Conservation (phyloP, 176 grass and related monocot species). For the Neostapfia colusana region DNA sequence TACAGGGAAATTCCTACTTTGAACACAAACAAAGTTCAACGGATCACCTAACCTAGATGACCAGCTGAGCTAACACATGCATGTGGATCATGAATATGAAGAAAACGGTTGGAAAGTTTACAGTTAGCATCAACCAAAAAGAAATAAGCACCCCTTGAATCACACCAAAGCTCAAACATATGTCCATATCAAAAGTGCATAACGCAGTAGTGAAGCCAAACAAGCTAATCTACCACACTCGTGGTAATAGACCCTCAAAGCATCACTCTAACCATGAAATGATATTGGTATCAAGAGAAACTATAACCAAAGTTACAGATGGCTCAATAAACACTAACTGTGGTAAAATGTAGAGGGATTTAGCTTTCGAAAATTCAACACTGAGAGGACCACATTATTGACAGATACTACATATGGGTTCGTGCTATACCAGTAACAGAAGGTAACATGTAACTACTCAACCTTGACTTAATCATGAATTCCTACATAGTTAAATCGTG, state of each 20-base stretch:
- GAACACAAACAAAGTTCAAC: background rate
- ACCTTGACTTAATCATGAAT: background rate
- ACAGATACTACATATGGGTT: conserved; percentile 18
- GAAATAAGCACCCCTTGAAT: conserved; percentile 1
- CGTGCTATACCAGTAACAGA: conserved; percentile 1
- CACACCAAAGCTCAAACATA: conserved; percentile 14
- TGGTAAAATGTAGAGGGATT: too few species aligned
- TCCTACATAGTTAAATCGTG: background rate
- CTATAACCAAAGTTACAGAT: conserved; percentile 19
- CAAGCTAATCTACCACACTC: background rate
- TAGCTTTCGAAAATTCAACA: background rate
- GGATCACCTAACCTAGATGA: conserved; percentile 23
- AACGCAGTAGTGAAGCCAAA: conserved; percentile 12
- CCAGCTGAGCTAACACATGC: background rate
- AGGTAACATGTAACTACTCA: conserved; percentile 9
- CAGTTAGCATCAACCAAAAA: background rate
- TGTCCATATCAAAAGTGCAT: conserved; percentile 5
- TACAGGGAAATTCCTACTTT: background rate
- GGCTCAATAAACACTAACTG: conserved; percentile 7
- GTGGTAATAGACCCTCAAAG: background rate
- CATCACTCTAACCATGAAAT: conserved; percentile 25
- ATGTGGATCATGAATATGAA: conserved; percentile 31
- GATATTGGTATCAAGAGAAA: conserved; percentile 21
- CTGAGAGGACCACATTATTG: background rate
- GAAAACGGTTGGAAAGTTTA: background rate